Conservation (phyloP, 371 early-diverging fungal genomes). For the Saksenaea vasiformis region DNA sequence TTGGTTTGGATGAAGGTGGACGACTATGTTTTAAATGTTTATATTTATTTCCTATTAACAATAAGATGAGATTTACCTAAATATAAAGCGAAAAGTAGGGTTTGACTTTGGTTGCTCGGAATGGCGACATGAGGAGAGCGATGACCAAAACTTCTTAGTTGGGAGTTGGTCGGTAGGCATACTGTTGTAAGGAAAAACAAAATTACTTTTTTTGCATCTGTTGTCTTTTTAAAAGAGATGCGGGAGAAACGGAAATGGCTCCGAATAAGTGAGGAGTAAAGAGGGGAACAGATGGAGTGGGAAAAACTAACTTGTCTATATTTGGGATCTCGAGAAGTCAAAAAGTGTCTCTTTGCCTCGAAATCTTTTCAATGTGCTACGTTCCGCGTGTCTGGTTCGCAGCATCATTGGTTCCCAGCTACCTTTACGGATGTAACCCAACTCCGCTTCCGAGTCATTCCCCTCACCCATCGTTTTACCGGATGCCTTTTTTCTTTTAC, state of each 20-base stretch:
- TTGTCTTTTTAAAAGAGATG: not conserved
- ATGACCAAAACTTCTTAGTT: not conserved
- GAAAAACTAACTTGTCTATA: not conserved
- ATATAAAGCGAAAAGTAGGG: not conserved
- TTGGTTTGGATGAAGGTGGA: not conserved
- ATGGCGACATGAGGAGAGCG: not conserved
- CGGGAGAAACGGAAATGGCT: slow-evolving; percentile 1
- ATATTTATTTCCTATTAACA: not conserved
- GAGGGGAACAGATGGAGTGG: not conserved
- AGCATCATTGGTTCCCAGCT: slow-evolving; percentile 4
- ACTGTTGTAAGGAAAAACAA: not conserved
- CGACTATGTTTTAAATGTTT: not conserved
- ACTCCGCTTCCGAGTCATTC: slow-evolving; percentile 2
- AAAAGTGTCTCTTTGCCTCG: not conserved
- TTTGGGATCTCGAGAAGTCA: not conserved
- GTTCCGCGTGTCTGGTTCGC: slow-evolving; percentile 4
- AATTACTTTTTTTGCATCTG: not conserved
- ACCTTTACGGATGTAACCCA: not conserved
- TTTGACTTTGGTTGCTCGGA: not conserved
- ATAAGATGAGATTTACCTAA: not conserved
- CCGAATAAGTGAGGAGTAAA: not conserved
- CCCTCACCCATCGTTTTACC: not conserved
- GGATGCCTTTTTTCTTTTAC: not conserved
- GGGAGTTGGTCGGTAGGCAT: not conserved
- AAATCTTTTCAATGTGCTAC: not conserved